Percentiles rank a stretch among this genome's conserved stretches.
Conservation (phyloP, 2,329 filamentous ascomycete species). For the Aspergillus puulaauensis region DNA sequence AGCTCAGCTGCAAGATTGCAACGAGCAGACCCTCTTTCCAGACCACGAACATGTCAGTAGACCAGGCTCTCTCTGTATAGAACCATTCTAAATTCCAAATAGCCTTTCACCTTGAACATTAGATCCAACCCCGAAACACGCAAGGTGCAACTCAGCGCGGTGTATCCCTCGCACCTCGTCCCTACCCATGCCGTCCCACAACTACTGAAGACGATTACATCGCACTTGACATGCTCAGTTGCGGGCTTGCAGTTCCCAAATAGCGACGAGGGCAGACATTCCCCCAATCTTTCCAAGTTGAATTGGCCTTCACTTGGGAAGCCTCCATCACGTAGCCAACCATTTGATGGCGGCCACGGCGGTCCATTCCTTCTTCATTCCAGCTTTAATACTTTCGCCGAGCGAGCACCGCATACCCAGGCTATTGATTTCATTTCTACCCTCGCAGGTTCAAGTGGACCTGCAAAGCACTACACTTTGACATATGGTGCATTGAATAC, state of each 20-base stretch:
- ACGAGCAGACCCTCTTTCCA: constrained; percentile 2
- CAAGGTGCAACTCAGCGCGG: too few species aligned
- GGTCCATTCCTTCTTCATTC: constrained; percentile 22
- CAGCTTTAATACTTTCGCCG: constrained; percentile 27
- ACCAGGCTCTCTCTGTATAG: too few species aligned
- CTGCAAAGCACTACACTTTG: constrained; percentile 24
- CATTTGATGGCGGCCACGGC: background rate
- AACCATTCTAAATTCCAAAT: too few species aligned
- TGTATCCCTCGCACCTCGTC: too few species aligned
- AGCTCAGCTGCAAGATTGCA: constrained; percentile 20
- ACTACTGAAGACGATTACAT: too few species aligned
- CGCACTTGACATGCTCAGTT: too few species aligned
- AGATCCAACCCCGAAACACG: too few species aligned
- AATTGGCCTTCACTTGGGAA: constrained; percentile 27
- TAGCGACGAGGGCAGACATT: too few species aligned
- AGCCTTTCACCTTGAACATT: too few species aligned
- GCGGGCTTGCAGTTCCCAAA: too few species aligned
- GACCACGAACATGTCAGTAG: constrained; percentile 20
- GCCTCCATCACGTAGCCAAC: constrained; percentile 14
- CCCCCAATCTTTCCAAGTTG: background rate
- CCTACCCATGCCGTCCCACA: too few species aligned
- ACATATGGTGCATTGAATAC: constrained; percentile 25
- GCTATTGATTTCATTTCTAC: constrained; percentile 26
- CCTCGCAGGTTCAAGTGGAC: constrained; percentile 15
- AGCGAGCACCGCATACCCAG: constrained; percentile 18